Percentiles rank a stretch among this genome's conserved stretches.
These are phyloP conservation scores for Solanum ossicruentum DNA, from an alignment of 257 asterid species.

Conservation along the genomic window DNA sequence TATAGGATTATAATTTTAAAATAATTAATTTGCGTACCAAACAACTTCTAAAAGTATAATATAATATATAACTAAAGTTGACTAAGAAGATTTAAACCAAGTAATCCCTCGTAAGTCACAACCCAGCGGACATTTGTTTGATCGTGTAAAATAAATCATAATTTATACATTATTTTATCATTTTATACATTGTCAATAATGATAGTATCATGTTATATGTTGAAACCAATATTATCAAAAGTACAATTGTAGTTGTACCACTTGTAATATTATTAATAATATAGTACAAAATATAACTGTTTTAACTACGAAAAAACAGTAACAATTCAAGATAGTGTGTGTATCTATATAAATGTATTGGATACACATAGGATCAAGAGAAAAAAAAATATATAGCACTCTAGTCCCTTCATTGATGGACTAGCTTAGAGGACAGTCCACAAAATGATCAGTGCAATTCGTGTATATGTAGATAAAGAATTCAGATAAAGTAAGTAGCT, in stretches of 20 bases:
- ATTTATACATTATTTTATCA: no score
- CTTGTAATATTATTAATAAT: not conserved
- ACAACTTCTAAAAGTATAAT: not conserved
- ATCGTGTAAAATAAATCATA: not conserved
- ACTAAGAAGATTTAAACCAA: not conserved
- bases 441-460: no score
- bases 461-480: no score
- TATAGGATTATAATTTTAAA: no score
- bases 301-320: not conserved
- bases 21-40: no score
- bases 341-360: no score
- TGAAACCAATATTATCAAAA: not conserved
- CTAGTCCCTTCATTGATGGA: no score
- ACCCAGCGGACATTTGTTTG: not conserved
- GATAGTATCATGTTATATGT: not conserved
- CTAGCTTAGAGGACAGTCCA: no score
- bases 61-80: not conserved
- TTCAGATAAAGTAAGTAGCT: no score
- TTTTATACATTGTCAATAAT: not conserved
- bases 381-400: no score
- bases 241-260: not conserved
- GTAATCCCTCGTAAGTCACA: not conserved
- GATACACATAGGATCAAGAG: no score
- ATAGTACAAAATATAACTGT: not conserved
- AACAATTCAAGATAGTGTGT: not conserved